Base-by-base conservation (phyloP, 495 filamentous ascomycete genomes). In the Penicillium coprophilum region DNA sequence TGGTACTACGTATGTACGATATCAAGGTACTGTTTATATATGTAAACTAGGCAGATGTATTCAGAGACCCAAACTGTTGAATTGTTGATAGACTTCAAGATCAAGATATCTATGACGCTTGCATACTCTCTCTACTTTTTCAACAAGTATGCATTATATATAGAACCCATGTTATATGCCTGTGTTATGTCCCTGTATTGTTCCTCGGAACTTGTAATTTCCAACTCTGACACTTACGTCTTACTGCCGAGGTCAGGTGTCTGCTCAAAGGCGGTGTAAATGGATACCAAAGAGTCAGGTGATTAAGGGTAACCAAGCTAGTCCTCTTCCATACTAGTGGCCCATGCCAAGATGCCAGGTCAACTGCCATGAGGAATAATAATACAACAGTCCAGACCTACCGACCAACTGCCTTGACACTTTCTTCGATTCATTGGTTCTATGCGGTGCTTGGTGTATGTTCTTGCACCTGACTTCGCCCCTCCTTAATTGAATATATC, bases 331-430 rank as follows among this genome's bases (percentile, higher is more conserved):
- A 27, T 39, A 30, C 58, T 68, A 68, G 65, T 49, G 53, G 46
- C 53, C 50, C 41, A 47, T 60, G 60, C 64, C 61, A 69, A 64
- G 63, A 69, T 67, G 64, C 66, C 66, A 69, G 66, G 66, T 69
- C 66, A 46, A 69, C 63, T 58, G 51, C 58, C 64, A 64, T 59
- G 61, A 57, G 61, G 61, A 63, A 60, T 61, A 66, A 68, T 67
- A 64, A 68, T 60, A 56, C 44, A 58, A 63, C 57, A 65, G 47
- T 64, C 58, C 58, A 65, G 62, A 65, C 52, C 57, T 56, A 19
- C 28, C 43, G n/a, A 36, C 39, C 50, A 30, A 46, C 40, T 21
- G 27, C 54, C 54, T 46, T 24, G 57, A 50, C 53, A 45, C 50
- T 54, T 50, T 17, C 28, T 54, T 50, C 31, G 21, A 55, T 60